Evolutionary conservation across 2,329 filamentous ascomycete genomes (phyloP).

Genomic region (Diaporthe eres): DNA sequence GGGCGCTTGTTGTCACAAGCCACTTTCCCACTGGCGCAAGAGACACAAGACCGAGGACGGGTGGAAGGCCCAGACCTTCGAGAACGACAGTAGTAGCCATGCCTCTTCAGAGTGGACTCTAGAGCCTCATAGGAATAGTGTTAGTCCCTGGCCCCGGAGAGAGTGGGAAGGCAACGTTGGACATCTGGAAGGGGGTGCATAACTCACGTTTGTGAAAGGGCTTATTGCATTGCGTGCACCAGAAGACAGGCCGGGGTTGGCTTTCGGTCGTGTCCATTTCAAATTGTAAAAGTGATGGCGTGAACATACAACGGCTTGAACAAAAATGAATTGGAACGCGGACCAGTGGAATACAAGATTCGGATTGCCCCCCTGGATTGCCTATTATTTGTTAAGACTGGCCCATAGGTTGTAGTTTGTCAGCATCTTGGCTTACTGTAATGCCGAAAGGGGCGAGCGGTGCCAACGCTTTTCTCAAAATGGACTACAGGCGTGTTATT

Average conservation of each 20-base stretch:
- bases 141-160: not conserved
- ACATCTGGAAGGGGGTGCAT: not conserved
- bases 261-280: not conserved
- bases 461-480: not conserved
- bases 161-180: not conserved
- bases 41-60: not conserved
- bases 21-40: not conserved
- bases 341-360: not conserved
- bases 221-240: not conserved
- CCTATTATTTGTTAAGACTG: not conserved
- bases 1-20: slow-evolving; percentile 5
- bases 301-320: not conserved
- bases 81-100: slow-evolving; percentile 6
- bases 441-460: not conserved
- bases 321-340: not conserved
- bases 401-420: not conserved
- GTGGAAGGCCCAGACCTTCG: not conserved
- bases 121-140: not conserved
- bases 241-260: not conserved
- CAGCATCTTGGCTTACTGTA: not conserved
- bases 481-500: not conserved
- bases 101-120: slow-evolving; percentile 15
- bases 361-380: not conserved
- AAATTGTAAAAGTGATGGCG: not conserved
- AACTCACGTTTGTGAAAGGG: slow-evolving; percentile 1